Conservation (phyloP, 2,329 filamentous ascomycete genomes). For the Xylariaceae sp. region DNA sequence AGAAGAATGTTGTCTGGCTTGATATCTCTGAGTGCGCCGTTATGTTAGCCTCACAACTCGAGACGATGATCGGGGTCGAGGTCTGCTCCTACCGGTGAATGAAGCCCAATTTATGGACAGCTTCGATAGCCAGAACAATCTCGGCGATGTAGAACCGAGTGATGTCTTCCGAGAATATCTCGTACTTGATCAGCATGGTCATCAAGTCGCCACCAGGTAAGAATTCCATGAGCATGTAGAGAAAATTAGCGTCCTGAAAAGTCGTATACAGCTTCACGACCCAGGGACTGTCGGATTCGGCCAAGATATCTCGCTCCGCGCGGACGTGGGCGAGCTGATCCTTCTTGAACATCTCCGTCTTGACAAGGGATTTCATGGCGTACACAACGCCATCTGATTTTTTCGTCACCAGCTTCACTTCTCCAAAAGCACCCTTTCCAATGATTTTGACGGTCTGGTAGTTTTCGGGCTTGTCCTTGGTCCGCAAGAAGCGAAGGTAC, state of each 20-base stretch:
- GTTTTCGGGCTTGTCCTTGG: conserved; percentile 88
- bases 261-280: conserved; percentile 98
- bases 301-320: conserved; percentile 93
- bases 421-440: conserved; percentile 96
- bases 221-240: conserved; percentile 99
- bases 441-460: conserved; percentile 97
- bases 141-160: conserved; percentile 99
- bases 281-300: conserved; percentile 99
- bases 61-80: background rate
- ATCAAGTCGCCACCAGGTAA: conserved; percentile 96
- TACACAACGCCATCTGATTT: conserved; percentile 96
- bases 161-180: conserved; percentile 98
- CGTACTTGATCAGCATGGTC: conserved; percentile 99
- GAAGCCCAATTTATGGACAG: conserved; percentile 95
- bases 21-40: conserved; percentile 73
- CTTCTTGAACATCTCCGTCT: conserved; percentile 99
- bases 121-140: conserved; percentile 96
- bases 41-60: conserved; percentile 29
- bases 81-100: conserved; percentile 79
- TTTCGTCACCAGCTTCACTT: conserved; percentile 95
- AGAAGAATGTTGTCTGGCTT: conserved; percentile 98
- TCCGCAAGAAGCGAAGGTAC: conserved; percentile 89
- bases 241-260: conserved; percentile 92
- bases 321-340: conserved; percentile 97
- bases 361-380: conserved; percentile 95